Evolutionary conservation across 1,139 yeast species (phyloP), one percentile per base, ranked within the genome.

Genomic region (Waltiozyma sp.): DNA sequence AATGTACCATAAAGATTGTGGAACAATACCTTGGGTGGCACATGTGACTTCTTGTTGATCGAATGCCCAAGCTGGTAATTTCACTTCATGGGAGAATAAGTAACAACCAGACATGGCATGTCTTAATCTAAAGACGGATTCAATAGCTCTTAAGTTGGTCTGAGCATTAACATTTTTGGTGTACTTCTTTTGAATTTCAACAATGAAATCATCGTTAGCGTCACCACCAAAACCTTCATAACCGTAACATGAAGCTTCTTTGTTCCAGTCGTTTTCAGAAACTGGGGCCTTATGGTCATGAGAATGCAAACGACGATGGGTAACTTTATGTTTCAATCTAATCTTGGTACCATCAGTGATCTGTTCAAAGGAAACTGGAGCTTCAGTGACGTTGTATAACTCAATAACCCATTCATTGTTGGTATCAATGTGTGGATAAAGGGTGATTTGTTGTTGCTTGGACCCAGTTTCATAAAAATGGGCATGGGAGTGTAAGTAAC

Each of bases 31-130:
- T 56, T 79, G 86, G 41, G 77, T 69, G 41, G 96, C 93, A 64
- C 96, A 77, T 11, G 96, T 80, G 41, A 93, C 98, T 68, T 91
- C 99, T 64, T 87, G 96, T 67, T 93, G 98, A 54, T 83, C 93
- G 57, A 83, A 88, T 3, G 91, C 98, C 96, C 97, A 91, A 46
- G 80, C 81, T 46, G 98, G 98, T 53, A 91, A 75, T 63, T 85
- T 86, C 42, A 77, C 81, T 49, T 76, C 79, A 59, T 86, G 88
- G 24, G 97, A 86, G 64, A 89, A 91, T 56, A 93, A 70, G 58
- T 83, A 81, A 65, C 95, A 79, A 42, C 96, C 96, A 35, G 91
- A 73, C 80, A 85, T 77, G 41, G 93, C 88, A 60, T 93, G 98
- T 62, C 77, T 80, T 52, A 93, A 74, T 65, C 93, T 75, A 72